Conservation (phyloP, 257 asterid species). For the Solanum verrucosum region DNA sequence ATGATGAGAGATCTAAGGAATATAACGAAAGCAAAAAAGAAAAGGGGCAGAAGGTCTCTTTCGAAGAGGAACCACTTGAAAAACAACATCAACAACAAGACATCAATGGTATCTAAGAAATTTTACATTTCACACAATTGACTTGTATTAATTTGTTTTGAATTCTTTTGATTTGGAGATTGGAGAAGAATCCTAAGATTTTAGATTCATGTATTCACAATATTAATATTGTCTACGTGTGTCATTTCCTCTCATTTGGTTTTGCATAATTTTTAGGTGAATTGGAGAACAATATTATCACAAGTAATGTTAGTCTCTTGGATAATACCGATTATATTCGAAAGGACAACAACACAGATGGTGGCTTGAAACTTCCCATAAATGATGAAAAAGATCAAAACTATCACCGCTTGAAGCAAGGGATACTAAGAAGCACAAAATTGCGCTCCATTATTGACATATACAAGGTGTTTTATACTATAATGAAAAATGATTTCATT, state of each 20-base stretch:
- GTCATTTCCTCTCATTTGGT: neutral
- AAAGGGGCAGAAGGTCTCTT: neutral
- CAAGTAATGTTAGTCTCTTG: neutral
- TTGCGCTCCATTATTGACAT: neutral
- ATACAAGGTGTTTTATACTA: neutral
- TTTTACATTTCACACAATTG: neutral
- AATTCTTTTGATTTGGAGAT: neutral
- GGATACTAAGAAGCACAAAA: neutral
- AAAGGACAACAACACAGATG: neutral
- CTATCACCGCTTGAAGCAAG: neutral
- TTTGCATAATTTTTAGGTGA: neutral
- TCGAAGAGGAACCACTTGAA: neutral
- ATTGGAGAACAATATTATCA: neutral
- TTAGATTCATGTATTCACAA: neutral
- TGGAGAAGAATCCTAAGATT: neutral
- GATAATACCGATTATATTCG: too few species aligned
- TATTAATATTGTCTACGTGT: too few species aligned
- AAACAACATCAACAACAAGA: neutral
- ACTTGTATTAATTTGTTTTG: neutral
- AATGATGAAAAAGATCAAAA: neutral
- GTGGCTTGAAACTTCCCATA: neutral
- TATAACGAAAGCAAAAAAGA: neutral
- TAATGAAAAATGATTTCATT: neutral
- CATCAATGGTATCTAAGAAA: neutral
- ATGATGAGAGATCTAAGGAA: neutral